These are phyloP conservation scores for Colletotrichum camelliae DNA, from an alignment of 2,329 filamentous ascomycete genomes.

Conservation along the genomic window DNA sequence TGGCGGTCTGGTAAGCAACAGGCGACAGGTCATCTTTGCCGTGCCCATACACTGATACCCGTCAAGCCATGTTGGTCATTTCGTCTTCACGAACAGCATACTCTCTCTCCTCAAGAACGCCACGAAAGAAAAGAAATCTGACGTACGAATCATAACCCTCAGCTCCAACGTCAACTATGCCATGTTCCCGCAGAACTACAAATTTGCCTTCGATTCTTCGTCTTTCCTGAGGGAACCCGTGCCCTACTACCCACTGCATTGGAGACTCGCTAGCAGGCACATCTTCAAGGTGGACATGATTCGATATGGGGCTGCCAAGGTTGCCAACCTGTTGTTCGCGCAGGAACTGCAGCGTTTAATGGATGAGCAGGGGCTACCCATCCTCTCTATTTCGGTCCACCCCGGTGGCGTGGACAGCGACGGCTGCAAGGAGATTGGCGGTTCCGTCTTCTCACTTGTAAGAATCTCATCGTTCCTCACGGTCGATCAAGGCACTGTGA, in stretches of 20 bases:
- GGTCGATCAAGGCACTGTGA: conserved; percentile 21
- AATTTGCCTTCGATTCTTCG: conserved; percentile 24
- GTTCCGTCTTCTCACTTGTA: conserved; percentile 1
- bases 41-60: not conserved
- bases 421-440: not conserved
- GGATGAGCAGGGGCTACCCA: conserved; percentile 15
- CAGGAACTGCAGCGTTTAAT: conserved; percentile 26
- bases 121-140: conserved; percentile 10
- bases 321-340: conserved; percentile 26
- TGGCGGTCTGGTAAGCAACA: conserved; percentile 25
- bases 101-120: conserved; percentile 31
- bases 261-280: not conserved
- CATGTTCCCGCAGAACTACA: conserved; percentile 24
- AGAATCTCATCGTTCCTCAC: conserved; percentile 6
- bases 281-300: conserved; percentile 27
- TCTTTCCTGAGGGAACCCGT: conserved; percentile 10
- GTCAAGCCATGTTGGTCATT: conserved; percentile 30
- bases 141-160: conserved; percentile 30
- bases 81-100: conserved; percentile 29
- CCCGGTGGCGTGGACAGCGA: conserved; percentile 24
- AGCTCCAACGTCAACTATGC: conserved; percentile 21
- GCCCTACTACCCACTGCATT: conserved; percentile 19
- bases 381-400: conserved; percentile 23
- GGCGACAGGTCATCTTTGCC: not conserved
- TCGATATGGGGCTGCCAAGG: conserved; percentile 27